Evolutionary conservation across 2,329 filamentous ascomycete genomes (phyloP).

Genomic region (Colletotrichum sp.): DNA sequence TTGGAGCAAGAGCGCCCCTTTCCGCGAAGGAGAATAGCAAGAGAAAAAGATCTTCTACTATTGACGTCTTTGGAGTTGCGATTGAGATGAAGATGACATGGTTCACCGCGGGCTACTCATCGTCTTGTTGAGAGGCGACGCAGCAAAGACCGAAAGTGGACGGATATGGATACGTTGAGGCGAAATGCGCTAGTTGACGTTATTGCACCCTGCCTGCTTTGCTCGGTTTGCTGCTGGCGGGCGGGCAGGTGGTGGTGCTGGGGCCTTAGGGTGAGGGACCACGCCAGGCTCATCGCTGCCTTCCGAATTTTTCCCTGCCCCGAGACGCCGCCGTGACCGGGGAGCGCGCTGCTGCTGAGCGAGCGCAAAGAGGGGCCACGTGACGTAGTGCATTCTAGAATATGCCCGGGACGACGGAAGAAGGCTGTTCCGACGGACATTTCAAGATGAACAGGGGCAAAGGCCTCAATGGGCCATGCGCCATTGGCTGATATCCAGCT

Average conservation of each 20-base stretch:
- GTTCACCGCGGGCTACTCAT: not conserved
- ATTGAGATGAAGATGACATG: slow-evolving; percentile 11
- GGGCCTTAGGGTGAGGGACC: not conserved
- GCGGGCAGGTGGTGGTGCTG: not conserved
- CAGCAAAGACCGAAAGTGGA: not conserved
- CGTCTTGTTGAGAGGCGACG: slow-evolving; percentile 15
- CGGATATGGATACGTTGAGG: slow-evolving; percentile 21
- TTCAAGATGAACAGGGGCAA: not conserved
- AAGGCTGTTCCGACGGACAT: not conserved
- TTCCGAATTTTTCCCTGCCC: slow-evolving; percentile 21
- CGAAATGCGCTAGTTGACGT: slow-evolving; percentile 20
- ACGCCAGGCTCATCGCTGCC: not conserved
- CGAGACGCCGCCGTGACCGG: slow-evolving; percentile 12
- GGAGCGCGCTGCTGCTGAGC: not conserved
- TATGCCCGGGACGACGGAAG: not conserved
- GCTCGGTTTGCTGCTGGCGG: not conserved
- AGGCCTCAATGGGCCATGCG: not conserved
- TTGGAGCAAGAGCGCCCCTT: not conserved
- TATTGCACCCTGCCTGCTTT: not conserved
- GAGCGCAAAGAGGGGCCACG: not conserved
- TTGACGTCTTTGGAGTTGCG: not conserved
- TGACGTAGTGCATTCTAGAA: slow-evolving; percentile 1
- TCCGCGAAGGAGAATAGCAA: not conserved
- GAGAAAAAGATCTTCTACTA: not conserved
- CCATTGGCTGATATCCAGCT: not conserved